phyloP scores from a whole-genome alignment of 768 basidiomycete species.

The Leccinum subgranulosum region DNA sequence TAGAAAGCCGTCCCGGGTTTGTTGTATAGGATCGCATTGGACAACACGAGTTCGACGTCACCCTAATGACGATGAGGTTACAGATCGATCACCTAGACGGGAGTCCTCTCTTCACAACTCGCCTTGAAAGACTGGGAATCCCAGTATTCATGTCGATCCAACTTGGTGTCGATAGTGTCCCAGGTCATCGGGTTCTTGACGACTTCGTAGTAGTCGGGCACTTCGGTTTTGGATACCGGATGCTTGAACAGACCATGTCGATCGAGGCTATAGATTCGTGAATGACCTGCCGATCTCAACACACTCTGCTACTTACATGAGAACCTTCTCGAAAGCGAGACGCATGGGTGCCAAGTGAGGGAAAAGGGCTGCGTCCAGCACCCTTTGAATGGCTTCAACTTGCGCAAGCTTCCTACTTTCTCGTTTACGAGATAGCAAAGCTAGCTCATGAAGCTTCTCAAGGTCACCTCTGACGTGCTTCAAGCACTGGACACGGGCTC shows the following conservation, averaged over 20 bases:
- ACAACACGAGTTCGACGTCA: slow-evolving; percentile 79
- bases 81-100: not conserved
- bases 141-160: slow-evolving; percentile 82
- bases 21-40: slow-evolving; percentile 89
- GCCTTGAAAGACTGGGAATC: slow-evolving; percentile 74
- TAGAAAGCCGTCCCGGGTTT: slow-evolving; percentile 66
- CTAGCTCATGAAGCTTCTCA: slow-evolving; percentile 62
- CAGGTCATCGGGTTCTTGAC: slow-evolving; percentile 89
- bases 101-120: slow-evolving; percentile 4
- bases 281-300: not conserved
- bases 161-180: slow-evolving; percentile 72
- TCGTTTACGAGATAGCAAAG: slow-evolving; percentile 68
- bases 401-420: slow-evolving; percentile 79
- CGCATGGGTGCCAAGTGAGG: slow-evolving; percentile 61
- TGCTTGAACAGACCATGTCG: slow-evolving; percentile 72
- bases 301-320: slow-evolving; percentile 46
- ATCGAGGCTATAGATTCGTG: slow-evolving; percentile 55
- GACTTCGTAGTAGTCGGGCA: slow-evolving; percentile 90
- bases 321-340: slow-evolving; percentile 66
- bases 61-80: slow-evolving; percentile 39
- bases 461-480: slow-evolving; percentile 72
- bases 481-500: slow-evolving; percentile 40
- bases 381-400: slow-evolving; percentile 59
- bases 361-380: slow-evolving; percentile 64
- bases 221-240: slow-evolving; percentile 74